Percentiles rank a stretch among this genome's conserved stretches.
These are phyloP conservation scores for Neofusicoccum sp. DNA, from an alignment of 2,329 filamentous ascomycete species.

Conservation along the genomic window DNA sequence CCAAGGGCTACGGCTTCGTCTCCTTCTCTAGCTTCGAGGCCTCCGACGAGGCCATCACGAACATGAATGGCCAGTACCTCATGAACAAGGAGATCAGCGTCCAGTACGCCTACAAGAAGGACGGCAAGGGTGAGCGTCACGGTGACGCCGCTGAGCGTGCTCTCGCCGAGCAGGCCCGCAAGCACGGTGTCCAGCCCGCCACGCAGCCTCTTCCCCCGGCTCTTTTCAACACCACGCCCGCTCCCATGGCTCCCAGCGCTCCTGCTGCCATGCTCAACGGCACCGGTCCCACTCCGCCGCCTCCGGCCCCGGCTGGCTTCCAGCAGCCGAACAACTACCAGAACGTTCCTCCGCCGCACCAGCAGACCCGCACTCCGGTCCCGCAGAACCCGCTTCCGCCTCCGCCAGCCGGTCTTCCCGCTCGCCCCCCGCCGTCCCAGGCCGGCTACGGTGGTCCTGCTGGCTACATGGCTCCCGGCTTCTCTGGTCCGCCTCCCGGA, in stretches of 20 bases:
- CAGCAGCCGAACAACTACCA: slow-evolving; percentile 32
- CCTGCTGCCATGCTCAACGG: slow-evolving; percentile 46
- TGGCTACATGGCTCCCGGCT: slow-evolving; percentile 49
- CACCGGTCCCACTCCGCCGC: slow-evolving; percentile 29
- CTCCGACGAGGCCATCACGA: slow-evolving; percentile 84
- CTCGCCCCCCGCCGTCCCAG: slow-evolving; percentile 67
- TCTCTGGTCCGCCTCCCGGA: slow-evolving; percentile 30
- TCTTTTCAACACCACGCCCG: slow-evolving; percentile 54
- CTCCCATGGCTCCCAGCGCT: slow-evolving; percentile 38
- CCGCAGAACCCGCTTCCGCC: slow-evolving; percentile 53
- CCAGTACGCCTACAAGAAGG: slow-evolving; percentile 99
- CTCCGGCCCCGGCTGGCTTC: slow-evolving; percentile 33
- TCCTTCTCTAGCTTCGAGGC: slow-evolving; percentile 91
- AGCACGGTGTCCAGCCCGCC: slow-evolving; percentile 86
- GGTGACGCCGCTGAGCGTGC: slow-evolving; percentile 91
- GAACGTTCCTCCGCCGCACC: slow-evolving; percentile 41
- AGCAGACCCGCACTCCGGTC: slow-evolving; percentile 28
- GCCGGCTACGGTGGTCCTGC: slow-evolving; percentile 67
- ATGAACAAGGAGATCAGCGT: slow-evolving; percentile 96
- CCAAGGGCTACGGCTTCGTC: slow-evolving; percentile 95
- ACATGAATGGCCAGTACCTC: slow-evolving; percentile 94
- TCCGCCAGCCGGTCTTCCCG: slow-evolving; percentile 60
- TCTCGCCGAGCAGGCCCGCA: slow-evolving; percentile 87
- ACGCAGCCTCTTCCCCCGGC: slow-evolving; percentile 72
- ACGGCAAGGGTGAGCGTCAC: slow-evolving; percentile 94